A percentile compares a stretch with the other conserved stretches of the same genome.
Conservation (phyloP, 305 asterid species). For the Withania somnifera region DNA sequence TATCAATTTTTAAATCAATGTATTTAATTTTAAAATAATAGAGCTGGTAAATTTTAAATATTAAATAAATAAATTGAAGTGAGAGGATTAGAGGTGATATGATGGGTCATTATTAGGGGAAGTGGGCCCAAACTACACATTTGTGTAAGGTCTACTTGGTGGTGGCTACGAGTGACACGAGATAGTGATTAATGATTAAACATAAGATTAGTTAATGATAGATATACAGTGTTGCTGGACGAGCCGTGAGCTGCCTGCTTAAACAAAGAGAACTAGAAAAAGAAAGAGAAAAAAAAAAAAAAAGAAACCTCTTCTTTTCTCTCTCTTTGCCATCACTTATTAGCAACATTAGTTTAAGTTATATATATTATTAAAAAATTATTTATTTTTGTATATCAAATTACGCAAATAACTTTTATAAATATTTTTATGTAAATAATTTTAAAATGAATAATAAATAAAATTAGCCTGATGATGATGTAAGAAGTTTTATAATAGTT, state of each 20-base stretch:
- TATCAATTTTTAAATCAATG: too few species aligned
- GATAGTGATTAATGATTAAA: slow-evolving; percentile 19
- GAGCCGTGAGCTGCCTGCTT: slow-evolving; percentile 35
- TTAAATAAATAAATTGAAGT: too few species aligned
- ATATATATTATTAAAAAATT: background rate
- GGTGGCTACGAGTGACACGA: slow-evolving; percentile 25
- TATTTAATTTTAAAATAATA: too few species aligned
- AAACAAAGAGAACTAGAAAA: slow-evolving; percentile 2
- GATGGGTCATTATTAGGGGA: slow-evolving; percentile 18
- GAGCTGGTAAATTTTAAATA: too few species aligned
- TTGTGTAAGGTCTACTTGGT: slow-evolving; percentile 29
- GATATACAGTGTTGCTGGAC: slow-evolving; percentile 38
- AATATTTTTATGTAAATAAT: background rate
- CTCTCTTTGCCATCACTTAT: background rate
- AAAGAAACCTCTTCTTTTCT: background rate
- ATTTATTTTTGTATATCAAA: background rate
- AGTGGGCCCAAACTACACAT: slow-evolving; percentile 16
- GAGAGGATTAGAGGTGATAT: background rate
- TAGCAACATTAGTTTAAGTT: background rate
- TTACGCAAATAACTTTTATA: slow-evolving; percentile 10
- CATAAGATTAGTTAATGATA: slow-evolving; percentile 19
- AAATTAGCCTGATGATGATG: background rate
- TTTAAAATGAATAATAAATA: background rate
- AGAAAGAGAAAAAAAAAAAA: background rate
- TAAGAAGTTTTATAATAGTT: background rate